A percentile compares a stretch with the other conserved stretches of the same genome.
Evolutionary conservation across 2,329 filamentous ascomycete genomes (phyloP).

Genomic region (Colletotrichum horii): DNA sequence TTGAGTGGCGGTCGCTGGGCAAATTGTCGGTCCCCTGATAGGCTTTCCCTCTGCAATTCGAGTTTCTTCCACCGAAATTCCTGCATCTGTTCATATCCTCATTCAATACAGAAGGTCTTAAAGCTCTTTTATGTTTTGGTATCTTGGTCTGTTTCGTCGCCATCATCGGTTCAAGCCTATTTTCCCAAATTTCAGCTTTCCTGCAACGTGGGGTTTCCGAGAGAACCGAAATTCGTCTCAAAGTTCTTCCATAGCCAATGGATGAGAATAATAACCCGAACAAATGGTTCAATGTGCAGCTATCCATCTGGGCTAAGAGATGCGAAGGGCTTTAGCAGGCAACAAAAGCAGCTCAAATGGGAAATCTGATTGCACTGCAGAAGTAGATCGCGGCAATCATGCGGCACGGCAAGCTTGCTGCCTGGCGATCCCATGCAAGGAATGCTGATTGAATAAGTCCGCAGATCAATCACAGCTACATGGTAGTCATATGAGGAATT

Average conservation of each 20-base stretch:
- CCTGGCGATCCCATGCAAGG: background rate
- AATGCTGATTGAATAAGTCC: background rate
- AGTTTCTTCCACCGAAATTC: no score
- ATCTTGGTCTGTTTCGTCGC: no score
- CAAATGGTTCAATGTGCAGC: no score
- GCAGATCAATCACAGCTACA: background rate
- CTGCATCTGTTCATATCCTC: no score
- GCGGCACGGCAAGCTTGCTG: background rate
- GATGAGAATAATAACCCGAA: no score
- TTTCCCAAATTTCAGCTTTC: no score
- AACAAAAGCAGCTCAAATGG: background rate
- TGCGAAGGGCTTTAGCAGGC: background rate
- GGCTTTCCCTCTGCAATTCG: background rate
- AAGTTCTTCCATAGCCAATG: no score
- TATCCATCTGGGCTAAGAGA: background rate
- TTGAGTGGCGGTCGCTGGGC: background rate
- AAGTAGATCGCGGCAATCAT: background rate
- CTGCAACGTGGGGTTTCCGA: no score
- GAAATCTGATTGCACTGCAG: background rate
- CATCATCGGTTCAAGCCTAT: no score
- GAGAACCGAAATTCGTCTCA: no score
- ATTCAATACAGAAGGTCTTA: no score
- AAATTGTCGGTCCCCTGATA: background rate
- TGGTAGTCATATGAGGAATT: background rate
- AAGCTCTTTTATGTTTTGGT: no score